Base-by-base conservation (phyloP, 352 stramenopile species). In the Pythium periplocum region DNA sequence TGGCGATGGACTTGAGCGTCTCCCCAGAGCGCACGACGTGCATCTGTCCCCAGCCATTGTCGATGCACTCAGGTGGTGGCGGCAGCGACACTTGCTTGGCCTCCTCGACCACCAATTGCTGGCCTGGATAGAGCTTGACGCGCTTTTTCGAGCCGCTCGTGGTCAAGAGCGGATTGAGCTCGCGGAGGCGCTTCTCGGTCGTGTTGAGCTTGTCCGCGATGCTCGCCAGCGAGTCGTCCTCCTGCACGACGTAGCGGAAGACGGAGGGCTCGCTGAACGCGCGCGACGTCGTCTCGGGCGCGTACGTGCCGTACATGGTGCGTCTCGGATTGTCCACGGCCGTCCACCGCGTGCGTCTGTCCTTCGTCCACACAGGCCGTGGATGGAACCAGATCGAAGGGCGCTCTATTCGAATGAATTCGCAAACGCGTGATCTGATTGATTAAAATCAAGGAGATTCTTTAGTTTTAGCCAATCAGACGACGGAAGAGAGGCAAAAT, bases 21-120 rank as follows among this genome's bases (percentile, higher is more conserved):
- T 94, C 83, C 39, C 78, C 80, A 0, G 72, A 49, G 32, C 78
- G 75, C 55, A 92, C 80, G 26, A 92, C 50, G 50, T 94, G 83
- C 81, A 93, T 92, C 45, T 90, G 77, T 1, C 83, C 83, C 83
- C 83, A 93, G 46, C 83, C 83, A 43, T 83, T 73, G 68, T 93
- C 83, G 45, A 93, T 92, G 55, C 65, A 78, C 49, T 90, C 79
- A 51, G 83, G 80, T 30, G 77, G 77, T 32, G 81, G 83, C 31
- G 83, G 80, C 48, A 93, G 55, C 33, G 80, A 91, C 45, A 90
- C 78, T 17, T 69, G 69, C 32, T 63, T 61, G 48, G 79, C 74
- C 45, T 89, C 74, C 55, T 93, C 82, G 36, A 90, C 78, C 41
- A 89, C 64, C 40, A 92, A 66, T 55, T 90, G 75, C 64, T 93